Evolutionary conservation across 768 basidiomycete species (phyloP), one percentile per base, ranked within the genome.

Genomic region (Mycena albidolilacea): DNA sequence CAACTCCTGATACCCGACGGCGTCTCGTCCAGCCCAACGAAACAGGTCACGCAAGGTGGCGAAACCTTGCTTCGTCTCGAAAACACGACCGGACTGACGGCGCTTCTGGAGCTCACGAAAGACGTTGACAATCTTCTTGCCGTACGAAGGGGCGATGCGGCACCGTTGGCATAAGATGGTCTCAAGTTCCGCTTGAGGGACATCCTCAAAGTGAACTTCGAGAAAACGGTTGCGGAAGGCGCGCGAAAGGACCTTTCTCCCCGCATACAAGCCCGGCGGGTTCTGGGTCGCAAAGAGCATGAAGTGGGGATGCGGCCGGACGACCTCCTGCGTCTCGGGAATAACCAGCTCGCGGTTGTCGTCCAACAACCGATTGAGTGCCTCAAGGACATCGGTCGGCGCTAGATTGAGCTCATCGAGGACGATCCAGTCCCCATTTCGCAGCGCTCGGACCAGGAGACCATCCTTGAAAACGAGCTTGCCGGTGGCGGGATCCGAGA

Each of bases 241-340:
- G 10, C 98, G 90, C 4, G 97, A 99, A 12, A 99, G 84, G 9
- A 97, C 89, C 79, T 99, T 99, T 75, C 98, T 89, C 7, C 98
- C 98, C 2, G 93, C 97, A 79, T 99, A 99, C 35, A 98, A 81
- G 3, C 97, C 97, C 0, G 97, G 95, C 21, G 98, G 98, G 81
- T 99, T 99, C 81, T 99, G 98, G 0, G 98, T 98, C 5, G 97
- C 97, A 80, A 99, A 99, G 10, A 99, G 88, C 92, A 98, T 96
- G 85, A 99, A 99, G 80, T 96, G 92, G 0, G 96, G 92, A 81
- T 99, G 97, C 1, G 98, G 98, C 12, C 88, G 90, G 44, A 99
- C 90, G 30, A 99, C 91, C 82, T 99, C 98, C 72, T 96, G 95
- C 0, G 98, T 99, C 81, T 99, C 98, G 0, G 97, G 95, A 64